phyloP scores from a whole-genome alignment of 768 basidiomycete genomes.

The Mycena metata region DNA sequence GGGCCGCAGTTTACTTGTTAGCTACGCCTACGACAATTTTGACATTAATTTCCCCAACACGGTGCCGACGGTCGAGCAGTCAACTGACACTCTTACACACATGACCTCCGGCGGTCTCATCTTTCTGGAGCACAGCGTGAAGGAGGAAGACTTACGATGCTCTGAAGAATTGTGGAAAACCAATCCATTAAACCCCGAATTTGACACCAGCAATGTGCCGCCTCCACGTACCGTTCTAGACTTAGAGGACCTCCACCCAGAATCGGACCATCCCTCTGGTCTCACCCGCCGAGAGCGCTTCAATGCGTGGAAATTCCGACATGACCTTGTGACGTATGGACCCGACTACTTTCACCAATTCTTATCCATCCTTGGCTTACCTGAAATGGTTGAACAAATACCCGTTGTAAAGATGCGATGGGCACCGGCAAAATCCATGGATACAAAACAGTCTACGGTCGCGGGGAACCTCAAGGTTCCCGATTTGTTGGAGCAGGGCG shows the following conservation, averaged over 20 bases:
- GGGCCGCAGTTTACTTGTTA: slow-evolving; percentile 41
- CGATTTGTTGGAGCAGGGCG: slow-evolving; percentile 38
- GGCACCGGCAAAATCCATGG: slow-evolving; percentile 38
- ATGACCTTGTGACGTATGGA: slow-evolving; percentile 45
- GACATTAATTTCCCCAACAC: slow-evolving; percentile 52
- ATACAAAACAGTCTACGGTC: slow-evolving; percentile 43
- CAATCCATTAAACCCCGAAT: slow-evolving; percentile 41
- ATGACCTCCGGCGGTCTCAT: slow-evolving; percentile 51
- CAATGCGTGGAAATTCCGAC: slow-evolving; percentile 46
- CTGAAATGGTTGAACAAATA: slow-evolving; percentile 45
- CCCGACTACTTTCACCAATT: slow-evolving; percentile 43
- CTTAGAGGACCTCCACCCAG: slow-evolving; percentile 39
- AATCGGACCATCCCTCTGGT: slow-evolving; percentile 32
- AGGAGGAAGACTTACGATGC: slow-evolving; percentile 46
- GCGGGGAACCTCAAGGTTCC: slow-evolving; percentile 39
- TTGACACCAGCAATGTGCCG: slow-evolving; percentile 10
- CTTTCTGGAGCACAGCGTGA: slow-evolving; percentile 43
- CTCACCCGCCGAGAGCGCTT: slow-evolving; percentile 43
- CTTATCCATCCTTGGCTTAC: slow-evolving; percentile 30
- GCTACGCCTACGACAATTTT: slow-evolving; percentile 59
- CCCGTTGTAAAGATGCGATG: slow-evolving; percentile 41
- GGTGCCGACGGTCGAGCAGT: slow-evolving; percentile 48
- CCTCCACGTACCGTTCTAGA: slow-evolving; percentile 33
- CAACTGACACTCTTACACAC: slow-evolving; percentile 44
- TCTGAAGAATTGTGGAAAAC: slow-evolving; percentile 50